Base-by-base conservation (phyloP, 495 filamentous ascomycete species). In the Podospora conica region DNA sequence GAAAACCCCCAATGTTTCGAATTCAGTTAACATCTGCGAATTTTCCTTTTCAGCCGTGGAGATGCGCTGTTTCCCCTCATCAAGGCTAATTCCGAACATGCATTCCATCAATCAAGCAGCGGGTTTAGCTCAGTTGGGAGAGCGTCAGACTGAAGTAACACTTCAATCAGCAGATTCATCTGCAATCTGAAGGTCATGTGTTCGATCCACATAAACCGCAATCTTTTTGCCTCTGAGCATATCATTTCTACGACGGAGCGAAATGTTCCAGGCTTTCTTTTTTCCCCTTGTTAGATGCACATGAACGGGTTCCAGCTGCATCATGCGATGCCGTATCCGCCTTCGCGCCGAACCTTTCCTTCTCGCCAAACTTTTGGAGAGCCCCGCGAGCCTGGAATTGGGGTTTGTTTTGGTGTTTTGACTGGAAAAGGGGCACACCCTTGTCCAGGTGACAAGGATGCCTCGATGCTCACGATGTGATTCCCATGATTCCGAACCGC, bases 111-210 rank as follows among this genome's bases (percentile, higher is more conserved):
- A 58, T 58, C 56, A 58, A 58, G 21, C 1, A 58, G 56, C 56
- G 56, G 58, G 58, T 59, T 59, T 29, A 59, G 58, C 58, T 59
- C 58, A 59, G 58, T 59, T 59, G 58, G 58, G 58, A 59, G 58
- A 59, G 25, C 58, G 58, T 59, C 58, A 59, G 58, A 29, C 25
- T 29, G 58, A 59, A 29, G 58, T 29, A 20, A 1, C 27, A 59
- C 25, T 59, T 29, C 25, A 59, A 15, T 59, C 58, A 18, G 29
- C 29, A 27, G 29, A 33, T 29, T 9, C 12, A 59, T 27, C 29
- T 59, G 58, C n/a, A 29, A 59, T 59, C 58, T 59, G 58, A 59
- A 59, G 25, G 58, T 59, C 58, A 21, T 59, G 58, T 59, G 25
- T 29, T 59, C 25, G 25, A 29, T 59, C 58, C 58, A 29, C 58